Base-by-base conservation (phyloP, 345 rosid species). In the Heritiera fomes region DNA sequence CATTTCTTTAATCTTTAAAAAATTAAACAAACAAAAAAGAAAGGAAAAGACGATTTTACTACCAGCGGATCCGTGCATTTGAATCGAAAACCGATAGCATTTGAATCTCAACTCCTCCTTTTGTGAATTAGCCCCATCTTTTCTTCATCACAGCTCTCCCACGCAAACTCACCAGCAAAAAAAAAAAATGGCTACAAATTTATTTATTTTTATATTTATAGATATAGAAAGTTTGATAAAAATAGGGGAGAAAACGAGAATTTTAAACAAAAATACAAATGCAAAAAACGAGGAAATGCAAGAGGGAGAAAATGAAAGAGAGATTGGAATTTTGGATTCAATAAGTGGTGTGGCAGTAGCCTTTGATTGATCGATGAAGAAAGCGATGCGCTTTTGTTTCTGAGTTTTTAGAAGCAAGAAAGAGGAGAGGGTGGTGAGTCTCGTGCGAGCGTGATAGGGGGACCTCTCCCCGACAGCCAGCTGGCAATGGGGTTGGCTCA, bases 401-500 rank as follows among this genome's bases (percentile, higher is more conserved):
- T 59, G 47, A 41, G 40, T 43, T 23, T 59, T 45, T 9, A 78
- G 84, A 58, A 74, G 28, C 6, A 3, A 11, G 65, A 38, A 7
- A 1, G 9, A 5, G 46, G 46, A 78, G 69, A 82, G 81, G 73
- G 78, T 52, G 83, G 82, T 80, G 86, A 77, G 80, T 91, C 93
- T 90, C 95, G 95, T 91, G 95, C 79, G 61, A 18, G 28, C 75
- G 80, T 15, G 80, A 80, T 79, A 79, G 71, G 86, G 86, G 85
- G 85, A 85, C 91, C 92, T 86, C 91, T 83, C 88, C 72, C 46
- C 79, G 83, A 63, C 88, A 18, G 84, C 86, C 92, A 88, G 86
- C 92, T 91, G 89, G 76, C 84, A 28, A 11, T 20, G 20, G 86
- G 81, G 87, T 80, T 87, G 88, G 88, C 85, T 79, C 84, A 81